These are phyloP conservation scores for Ophiocordyceps camponoti-saundersi DNA, from an alignment of 2,329 filamentous ascomycete genomes.

Conservation along the genomic window DNA sequence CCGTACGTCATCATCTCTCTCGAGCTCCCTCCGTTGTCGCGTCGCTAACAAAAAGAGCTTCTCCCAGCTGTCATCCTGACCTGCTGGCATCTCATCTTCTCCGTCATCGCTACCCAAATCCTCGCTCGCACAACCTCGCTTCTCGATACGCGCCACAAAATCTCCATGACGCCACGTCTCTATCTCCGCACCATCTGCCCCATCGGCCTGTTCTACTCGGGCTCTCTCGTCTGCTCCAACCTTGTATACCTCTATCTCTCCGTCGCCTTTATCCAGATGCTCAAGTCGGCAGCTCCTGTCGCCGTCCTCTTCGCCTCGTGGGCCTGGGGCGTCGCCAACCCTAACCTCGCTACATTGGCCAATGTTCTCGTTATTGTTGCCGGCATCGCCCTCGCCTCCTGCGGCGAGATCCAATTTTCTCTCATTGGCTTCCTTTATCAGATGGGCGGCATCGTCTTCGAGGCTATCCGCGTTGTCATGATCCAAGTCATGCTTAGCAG, in stretches of 20 bases:
- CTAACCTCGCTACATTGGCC: slow-evolving; percentile 23
- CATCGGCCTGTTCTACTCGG: slow-evolving; percentile 48
- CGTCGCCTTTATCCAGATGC: slow-evolving; percentile 55
- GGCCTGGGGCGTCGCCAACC: slow-evolving; percentile 34
- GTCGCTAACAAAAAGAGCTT: neutral
- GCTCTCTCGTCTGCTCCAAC: slow-evolving; percentile 50
- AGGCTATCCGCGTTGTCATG: slow-evolving; percentile 71
- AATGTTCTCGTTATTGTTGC: slow-evolving; percentile 35
- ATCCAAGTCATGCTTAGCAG: slow-evolving; percentile 66
- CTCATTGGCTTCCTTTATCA: slow-evolving; percentile 52
- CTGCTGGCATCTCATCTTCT: slow-evolving; percentile 52
- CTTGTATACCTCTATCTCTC: slow-evolving; percentile 51
- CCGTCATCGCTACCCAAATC: slow-evolving; percentile 47
- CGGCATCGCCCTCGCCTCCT: slow-evolving; percentile 33
- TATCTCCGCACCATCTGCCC: slow-evolving; percentile 48
- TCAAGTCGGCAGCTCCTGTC: slow-evolving; percentile 51
- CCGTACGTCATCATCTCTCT: slow-evolving; percentile 5
- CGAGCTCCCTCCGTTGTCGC: neutral
- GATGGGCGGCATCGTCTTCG: slow-evolving; percentile 59
- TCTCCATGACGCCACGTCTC: slow-evolving; percentile 41
- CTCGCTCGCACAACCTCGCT: slow-evolving; percentile 46
- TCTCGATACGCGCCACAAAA: slow-evolving; percentile 44
- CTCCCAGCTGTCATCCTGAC: slow-evolving; percentile 37
- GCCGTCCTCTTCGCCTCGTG: slow-evolving; percentile 50
- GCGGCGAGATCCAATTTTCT: slow-evolving; percentile 53